Evolutionary conservation across 2,329 filamentous ascomycete species (phyloP).

Genomic region (Fusarium sp.): DNA sequence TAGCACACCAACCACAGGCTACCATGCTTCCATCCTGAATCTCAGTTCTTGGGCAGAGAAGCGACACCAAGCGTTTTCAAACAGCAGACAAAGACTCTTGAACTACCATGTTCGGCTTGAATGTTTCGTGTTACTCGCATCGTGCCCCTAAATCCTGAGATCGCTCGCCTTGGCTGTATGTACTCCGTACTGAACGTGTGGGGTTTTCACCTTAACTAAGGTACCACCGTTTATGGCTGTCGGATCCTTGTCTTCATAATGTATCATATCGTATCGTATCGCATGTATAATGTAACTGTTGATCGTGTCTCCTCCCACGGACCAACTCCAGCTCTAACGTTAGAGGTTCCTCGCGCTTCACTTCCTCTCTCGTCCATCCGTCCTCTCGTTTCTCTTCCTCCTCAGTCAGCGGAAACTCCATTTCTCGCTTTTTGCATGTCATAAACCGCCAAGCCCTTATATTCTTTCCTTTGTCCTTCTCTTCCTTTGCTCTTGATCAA

Average conservation of each 20-base stretch:
- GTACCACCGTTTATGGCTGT: not conserved
- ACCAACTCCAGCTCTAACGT: not conserved
- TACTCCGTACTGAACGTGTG: not conserved
- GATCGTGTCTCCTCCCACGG: conserved; percentile 32
- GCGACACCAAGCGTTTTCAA: conserved; percentile 14
- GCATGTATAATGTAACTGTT: conserved; percentile 26
- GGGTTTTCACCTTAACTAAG: not conserved
- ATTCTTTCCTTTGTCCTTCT: conserved; percentile 25
- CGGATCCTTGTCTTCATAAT: conserved; percentile 10
- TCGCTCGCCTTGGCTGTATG: conserved; percentile 16
- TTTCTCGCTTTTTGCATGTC: conserved; percentile 1
- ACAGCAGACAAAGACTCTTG: not conserved
- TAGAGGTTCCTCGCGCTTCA: conserved; percentile 7
- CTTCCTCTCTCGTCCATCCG: conserved; percentile 16
- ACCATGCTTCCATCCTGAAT: conserved; percentile 8
- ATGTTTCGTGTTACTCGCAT: conserved; percentile 15
- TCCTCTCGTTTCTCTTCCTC: conserved; percentile 26
- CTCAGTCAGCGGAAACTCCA: conserved; percentile 18
- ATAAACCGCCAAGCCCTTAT: conserved; percentile 30
- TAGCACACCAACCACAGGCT: conserved; percentile 19
- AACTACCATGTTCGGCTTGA: not conserved
- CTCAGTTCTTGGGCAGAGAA: not conserved
- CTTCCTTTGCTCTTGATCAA: conserved; percentile 33
- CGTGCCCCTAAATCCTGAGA: conserved; percentile 25
- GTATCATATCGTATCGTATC: conserved; percentile 19